These are phyloP conservation scores for Aureobasidium pullulans DNA, from an alignment of 2,329 filamentous ascomycete genomes.

Conservation along the genomic window DNA sequence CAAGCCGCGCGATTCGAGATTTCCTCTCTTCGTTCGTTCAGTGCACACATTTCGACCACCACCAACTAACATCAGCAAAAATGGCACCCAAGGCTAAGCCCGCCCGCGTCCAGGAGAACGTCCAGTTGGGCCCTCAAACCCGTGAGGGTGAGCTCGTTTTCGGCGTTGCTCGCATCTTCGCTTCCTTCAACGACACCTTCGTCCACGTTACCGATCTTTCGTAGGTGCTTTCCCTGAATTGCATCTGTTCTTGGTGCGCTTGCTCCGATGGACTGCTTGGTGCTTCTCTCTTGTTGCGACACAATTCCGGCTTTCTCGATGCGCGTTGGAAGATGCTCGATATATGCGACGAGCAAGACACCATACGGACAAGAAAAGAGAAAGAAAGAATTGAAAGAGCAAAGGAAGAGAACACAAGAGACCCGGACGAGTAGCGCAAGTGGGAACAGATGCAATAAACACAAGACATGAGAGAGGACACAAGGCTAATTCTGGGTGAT, in stretches of 20 bases:
- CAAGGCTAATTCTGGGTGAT: slow-evolving; percentile 61
- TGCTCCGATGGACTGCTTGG: neutral
- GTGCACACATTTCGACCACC: slow-evolving; percentile 10
- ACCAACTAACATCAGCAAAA: slow-evolving; percentile 38
- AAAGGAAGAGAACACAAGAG: neutral
- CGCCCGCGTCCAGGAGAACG: slow-evolving; percentile 84
- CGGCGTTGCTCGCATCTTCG: slow-evolving; percentile 96
- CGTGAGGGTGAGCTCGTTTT: slow-evolving; percentile 97
- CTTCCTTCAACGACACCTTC: slow-evolving; percentile 59
- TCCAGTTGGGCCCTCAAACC: slow-evolving; percentile 94
- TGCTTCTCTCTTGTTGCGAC: neutral
- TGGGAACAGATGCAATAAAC: neutral
- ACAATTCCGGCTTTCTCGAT: neutral
- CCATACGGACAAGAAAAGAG: neutral
- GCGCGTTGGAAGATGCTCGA: neutral
- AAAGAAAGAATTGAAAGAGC: neutral
- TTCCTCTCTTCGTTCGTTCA: slow-evolving; percentile 9
- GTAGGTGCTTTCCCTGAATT: slow-evolving; percentile 24
- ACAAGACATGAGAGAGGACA: neutral
- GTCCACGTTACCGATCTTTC: slow-evolving; percentile 99
- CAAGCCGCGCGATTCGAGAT: neutral
- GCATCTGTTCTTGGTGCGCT: neutral
- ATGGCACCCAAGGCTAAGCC: slow-evolving; percentile 90
- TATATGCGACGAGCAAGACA: neutral
- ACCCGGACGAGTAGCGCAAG: neutral